A percentile compares a stretch with the other conserved stretches of the same genome.
Conservation (phyloP, 805 yeast species). For the Priceomyces haplophilus region DNA sequence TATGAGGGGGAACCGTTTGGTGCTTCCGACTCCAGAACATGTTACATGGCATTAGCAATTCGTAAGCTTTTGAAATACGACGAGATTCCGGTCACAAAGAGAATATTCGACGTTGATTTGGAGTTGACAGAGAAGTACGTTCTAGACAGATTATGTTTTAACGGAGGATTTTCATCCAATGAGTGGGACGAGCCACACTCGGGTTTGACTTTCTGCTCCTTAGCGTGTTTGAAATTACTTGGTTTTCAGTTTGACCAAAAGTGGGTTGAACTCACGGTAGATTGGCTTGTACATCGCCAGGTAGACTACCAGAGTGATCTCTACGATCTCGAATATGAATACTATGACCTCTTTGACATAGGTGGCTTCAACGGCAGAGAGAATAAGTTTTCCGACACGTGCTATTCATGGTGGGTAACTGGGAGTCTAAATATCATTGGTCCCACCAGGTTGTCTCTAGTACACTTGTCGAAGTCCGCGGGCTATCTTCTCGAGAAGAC, state of each 20-base stretch:
- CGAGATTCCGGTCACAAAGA: slow-evolving; percentile 19
- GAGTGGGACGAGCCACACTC: slow-evolving; percentile 68
- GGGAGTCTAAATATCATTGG: slow-evolving; percentile 52
- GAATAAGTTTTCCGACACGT: slow-evolving; percentile 82
- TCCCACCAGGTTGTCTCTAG: slow-evolving; percentile 19
- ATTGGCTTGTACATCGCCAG: slow-evolving; percentile 69
- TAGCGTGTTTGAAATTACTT: slow-evolving; percentile 54
- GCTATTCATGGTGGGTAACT: slow-evolving; percentile 82
- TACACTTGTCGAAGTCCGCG: slow-evolving; percentile 33
- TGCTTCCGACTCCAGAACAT: slow-evolving; percentile 69
- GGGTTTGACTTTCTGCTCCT: slow-evolving; percentile 83
- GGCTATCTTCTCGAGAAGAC: slow-evolving; percentile 51
- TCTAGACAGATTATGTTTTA: slow-evolving; percentile 29
- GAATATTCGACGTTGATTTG: slow-evolving; percentile 40
- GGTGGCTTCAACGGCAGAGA: slow-evolving; percentile 88
- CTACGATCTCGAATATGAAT: slow-evolving; percentile 23
- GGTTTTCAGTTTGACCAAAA: slow-evolving; percentile 19
- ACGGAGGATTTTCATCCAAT: slow-evolving; percentile 71
- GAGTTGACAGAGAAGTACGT: slow-evolving; percentile 36
- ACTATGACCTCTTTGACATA: slow-evolving; percentile 42
- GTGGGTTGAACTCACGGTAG: slow-evolving; percentile 35
- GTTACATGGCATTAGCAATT: slow-evolving; percentile 70
- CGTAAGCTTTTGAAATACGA: slow-evolving; percentile 48
- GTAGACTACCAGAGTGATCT: slow-evolving; percentile 33
- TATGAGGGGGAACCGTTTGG: slow-evolving; percentile 39